Evolutionary conservation across 129 eudicot genomes (phyloP), one percentile per base, ranked within the genome.

Genomic region (Calendula officinalis): DNA sequence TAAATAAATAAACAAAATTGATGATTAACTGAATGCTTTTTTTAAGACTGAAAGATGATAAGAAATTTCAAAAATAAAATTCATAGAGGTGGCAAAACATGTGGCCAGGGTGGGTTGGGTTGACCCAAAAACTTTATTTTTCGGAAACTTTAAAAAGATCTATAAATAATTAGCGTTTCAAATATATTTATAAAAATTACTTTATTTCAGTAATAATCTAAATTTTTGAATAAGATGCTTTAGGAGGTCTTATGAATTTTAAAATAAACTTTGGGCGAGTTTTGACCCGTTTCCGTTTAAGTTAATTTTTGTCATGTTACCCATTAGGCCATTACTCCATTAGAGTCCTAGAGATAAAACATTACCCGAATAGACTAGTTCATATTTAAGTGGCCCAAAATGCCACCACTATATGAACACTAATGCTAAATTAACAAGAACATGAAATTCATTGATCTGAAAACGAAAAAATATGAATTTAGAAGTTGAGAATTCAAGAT

Each of bases 401-500:
- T 62, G 27, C 39, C 12, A 43, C 30, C 67, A 5, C 53, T 43
- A 51, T 11, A 66, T 10, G 52, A 51, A 41, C 71, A 1, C 40
- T 17, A 1, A 12, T 37, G 22, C 71, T 37, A 66, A 51, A 46
- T 53, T 53, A 22, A 22, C 37, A 54, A 59, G 39, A 50, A 33
- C 40, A 37, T 12, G 27, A 52, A 66, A 30, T 38, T 52, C 40
- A 22, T 17, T 15, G 34, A 51, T 38, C 39, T 43, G 39, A 7
- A 32, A 22, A 22, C 1, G 2, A 56, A 15, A 55, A 1, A 3
- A 3, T 16, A 44, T 10, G 44, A 36, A 42, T n/a, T 42, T 42
- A 72, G 12, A 46, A 22, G 49, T n/a, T 42, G n/a, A n/a, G n/a
- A 51, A 48, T 6, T 38, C 13, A 39, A 47, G 70, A 75, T 52